Evolutionary conservation across 2,329 filamentous ascomycete genomes (phyloP), one percentile per base, ranked within the genome.

Genomic region (Onygenales sp.): DNA sequence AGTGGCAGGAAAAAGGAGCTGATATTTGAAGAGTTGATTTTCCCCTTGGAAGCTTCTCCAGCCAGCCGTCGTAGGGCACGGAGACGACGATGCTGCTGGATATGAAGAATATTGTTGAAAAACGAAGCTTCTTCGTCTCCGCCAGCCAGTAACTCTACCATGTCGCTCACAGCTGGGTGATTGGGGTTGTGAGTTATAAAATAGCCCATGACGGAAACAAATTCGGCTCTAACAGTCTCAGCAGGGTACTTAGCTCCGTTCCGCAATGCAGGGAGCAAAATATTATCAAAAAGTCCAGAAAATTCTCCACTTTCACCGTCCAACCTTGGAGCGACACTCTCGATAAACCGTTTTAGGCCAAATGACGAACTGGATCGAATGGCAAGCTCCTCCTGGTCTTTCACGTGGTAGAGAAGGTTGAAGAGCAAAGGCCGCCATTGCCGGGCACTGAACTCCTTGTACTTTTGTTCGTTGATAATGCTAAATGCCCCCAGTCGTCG

Each of bases 61-160:
- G 87, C 84, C 10, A 98, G 76, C 54, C 89, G 79, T 55, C 87
- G 84, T 39, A 98, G 75, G 2, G 93, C 91, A 60, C 91, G 86
- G 52, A 94, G 78, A 63, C 95, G 87, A 58, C 89, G 84, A 55
- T 93, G 85, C 38, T 90, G 85, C 50, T 95, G 90, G 47, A 95
- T 92, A 64, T 93, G 91, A 38, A 97, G 75, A 44, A 97, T 83
- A 62, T 97, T 95, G 69, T 82, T 87, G 75, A 97, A 98, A 74
- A 98, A 96, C 0, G 88, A 87, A 9, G 83, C 81, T 62, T 88
- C 87, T 46, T 91, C 87, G 56, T 94, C 89, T 51, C 86, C 78
- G 11, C 75, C 78, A 7, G 80, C 79, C 41, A 93, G 78, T 9
- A 98, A 78, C 5, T 78, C 76, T 55, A 80, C 74, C 72, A 98